These are phyloP conservation scores for Leccinum longicurvipes DNA, from an alignment of 768 basidiomycete species.

Conservation along the genomic window DNA sequence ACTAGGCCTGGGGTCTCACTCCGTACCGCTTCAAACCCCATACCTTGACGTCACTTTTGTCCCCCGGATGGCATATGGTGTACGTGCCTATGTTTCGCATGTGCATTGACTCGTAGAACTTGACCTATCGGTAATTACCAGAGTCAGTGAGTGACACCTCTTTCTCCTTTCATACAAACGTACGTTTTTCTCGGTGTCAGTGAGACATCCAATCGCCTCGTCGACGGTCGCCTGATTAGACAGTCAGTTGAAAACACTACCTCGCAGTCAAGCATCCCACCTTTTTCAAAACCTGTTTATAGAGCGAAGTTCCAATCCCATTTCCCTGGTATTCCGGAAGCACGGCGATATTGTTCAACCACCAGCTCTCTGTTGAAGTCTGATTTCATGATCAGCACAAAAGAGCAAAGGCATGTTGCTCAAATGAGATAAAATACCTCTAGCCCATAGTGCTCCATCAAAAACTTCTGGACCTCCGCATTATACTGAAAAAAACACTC, in stretches of 20 bases:
- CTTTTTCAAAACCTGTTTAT: not conserved
- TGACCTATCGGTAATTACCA: not conserved
- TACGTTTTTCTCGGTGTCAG: slow-evolving; percentile 5
- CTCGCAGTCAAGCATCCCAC: not conserved
- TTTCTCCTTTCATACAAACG: not conserved
- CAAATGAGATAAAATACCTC: not conserved
- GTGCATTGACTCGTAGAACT: slow-evolving; percentile 1
- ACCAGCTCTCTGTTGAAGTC: not conserved
- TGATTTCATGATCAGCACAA: not conserved
- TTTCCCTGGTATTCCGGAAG: slow-evolving; percentile 1
- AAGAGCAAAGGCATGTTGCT: no score
- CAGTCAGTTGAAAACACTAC: not conserved
- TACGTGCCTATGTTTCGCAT: not conserved
- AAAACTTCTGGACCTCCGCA: not conserved
- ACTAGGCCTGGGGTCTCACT: not conserved
- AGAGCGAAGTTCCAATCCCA: slow-evolving; percentile 1
- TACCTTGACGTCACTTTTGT: not conserved
- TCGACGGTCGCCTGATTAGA: not conserved
- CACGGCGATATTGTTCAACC: slow-evolving; percentile 2
- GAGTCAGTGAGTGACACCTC: not conserved
- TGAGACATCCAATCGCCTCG: not conserved
- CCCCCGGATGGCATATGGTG: not conserved
- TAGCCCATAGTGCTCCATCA: not conserved
- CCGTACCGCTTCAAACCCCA: not conserved
- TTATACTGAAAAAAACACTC: not conserved